Evolutionary conservation across 2,329 filamentous ascomycete species (phyloP).

Genomic region (Fusarium armeniacum): DNA sequence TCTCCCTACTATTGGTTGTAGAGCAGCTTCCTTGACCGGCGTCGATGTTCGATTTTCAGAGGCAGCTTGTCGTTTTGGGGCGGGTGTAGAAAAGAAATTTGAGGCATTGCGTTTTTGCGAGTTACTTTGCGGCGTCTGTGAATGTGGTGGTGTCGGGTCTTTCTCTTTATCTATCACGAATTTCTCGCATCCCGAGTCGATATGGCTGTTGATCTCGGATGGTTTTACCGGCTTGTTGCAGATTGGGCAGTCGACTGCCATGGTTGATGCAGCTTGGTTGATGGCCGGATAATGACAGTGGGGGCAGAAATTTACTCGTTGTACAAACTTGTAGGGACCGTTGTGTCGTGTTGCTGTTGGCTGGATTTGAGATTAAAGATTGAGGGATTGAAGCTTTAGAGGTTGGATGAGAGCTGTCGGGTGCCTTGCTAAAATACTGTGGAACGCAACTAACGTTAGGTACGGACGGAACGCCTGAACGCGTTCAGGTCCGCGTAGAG

Average conservation of each 20-base stretch:
- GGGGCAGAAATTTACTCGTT: neutral
- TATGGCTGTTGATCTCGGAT: slow-evolving; percentile 86
- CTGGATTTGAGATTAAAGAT: neutral
- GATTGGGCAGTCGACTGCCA: slow-evolving; percentile 81
- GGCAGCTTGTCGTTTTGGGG: slow-evolving; percentile 66
- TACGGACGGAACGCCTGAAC: neutral
- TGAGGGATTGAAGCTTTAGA: slow-evolving; percentile 12
- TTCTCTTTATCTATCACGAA: slow-evolving; percentile 71
- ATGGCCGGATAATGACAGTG: slow-evolving; percentile 17
- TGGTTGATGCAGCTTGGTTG: slow-evolving; percentile 31
- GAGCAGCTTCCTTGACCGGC: slow-evolving; percentile 54
- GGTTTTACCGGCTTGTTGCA: slow-evolving; percentile 81
- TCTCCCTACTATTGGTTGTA: slow-evolving; percentile 54
- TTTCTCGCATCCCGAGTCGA: slow-evolving; percentile 84
- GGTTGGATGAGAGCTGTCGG: slow-evolving; percentile 11
- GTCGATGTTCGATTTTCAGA: slow-evolving; percentile 51
- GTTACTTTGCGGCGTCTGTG: slow-evolving; percentile 53
- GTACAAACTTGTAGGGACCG: neutral
- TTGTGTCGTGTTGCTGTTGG: slow-evolving; percentile 3
- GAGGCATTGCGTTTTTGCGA: slow-evolving; percentile 69
- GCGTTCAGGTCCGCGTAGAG: slow-evolving; percentile 31
- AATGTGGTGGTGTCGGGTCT: slow-evolving; percentile 51
- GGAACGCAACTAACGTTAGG: slow-evolving; percentile 6
- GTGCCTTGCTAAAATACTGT: slow-evolving; percentile 20
- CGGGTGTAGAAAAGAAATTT: slow-evolving; percentile 73